A percentile compares a stretch with the other conserved stretches of the same genome.
Evolutionary conservation across 306 rosid genomes (phyloP).

Genomic region (Acacia confusa): DNA sequence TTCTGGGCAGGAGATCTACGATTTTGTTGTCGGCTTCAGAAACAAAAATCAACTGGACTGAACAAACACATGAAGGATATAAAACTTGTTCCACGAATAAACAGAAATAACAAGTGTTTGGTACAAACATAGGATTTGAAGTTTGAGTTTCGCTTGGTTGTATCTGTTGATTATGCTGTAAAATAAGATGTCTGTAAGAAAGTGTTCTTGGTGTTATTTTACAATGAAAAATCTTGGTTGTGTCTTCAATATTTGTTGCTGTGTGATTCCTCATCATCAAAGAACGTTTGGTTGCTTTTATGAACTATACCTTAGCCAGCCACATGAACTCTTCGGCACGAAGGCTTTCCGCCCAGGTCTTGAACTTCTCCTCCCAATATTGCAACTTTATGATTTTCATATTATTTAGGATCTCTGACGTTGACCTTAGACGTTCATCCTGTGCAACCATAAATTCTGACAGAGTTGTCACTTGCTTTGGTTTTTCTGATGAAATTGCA

Average conservation of each 20-base stretch:
- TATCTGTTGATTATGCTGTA: neutral
- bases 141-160: neutral
- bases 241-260: too few relatives aligned
- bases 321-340: constrained; percentile 63
- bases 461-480: neutral
- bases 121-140: neutral
- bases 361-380: constrained; percentile 81
- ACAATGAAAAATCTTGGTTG: neutral
- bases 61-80: neutral
- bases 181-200: neutral
- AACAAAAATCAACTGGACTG: neutral
- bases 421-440: constrained; percentile 71
- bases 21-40: neutral
- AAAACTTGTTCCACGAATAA: neutral
- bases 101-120: neutral
- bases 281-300: too few relatives aligned
- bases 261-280: neutral
- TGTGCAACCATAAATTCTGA: constrained; percentile 67
- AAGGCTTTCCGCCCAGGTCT: constrained; percentile 40
- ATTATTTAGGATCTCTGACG: constrained; percentile 76
- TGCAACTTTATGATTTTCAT: constrained; percentile 82
- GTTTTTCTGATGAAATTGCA: constrained; percentile 29
- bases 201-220: neutral
- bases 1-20: constrained; percentile 43
- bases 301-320: constrained; percentile 37